Conservation (phyloP, 1,284 basidiomycete species). For the Moesziomyces globuligerus region DNA sequence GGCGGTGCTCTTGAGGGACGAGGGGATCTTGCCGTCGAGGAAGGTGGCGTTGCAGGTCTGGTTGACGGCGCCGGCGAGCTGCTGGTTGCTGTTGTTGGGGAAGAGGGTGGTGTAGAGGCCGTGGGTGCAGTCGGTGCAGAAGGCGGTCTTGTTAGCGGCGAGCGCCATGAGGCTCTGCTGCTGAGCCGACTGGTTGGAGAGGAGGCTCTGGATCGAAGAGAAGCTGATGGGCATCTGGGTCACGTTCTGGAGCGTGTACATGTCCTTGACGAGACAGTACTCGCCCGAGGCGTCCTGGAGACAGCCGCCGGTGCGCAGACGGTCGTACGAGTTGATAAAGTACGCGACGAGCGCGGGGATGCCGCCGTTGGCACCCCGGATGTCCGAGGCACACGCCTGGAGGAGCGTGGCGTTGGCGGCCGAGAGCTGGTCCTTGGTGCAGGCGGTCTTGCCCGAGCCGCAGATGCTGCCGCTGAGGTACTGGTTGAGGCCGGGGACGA, state of each 20-base stretch:
- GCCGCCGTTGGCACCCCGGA: constrained; percentile 10
- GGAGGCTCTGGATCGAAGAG: constrained; percentile 12
- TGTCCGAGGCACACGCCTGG: constrained; percentile 27
- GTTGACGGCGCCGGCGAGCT: constrained; percentile 17
- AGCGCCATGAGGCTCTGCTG: constrained; percentile 19
- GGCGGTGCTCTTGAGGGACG: constrained; percentile 31
- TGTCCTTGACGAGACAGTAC: constrained; percentile 19
- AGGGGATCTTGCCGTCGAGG: constrained; percentile 32
- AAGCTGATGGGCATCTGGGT: constrained; percentile 22
- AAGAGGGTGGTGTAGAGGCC: constrained; percentile 32
- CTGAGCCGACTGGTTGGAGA: constrained; percentile 14
- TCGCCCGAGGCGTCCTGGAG: constrained; percentile 15
- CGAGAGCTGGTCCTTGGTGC: constrained; percentile 13
- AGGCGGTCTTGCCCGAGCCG: constrained; percentile 21
- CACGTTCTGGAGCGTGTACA: constrained; percentile 35
- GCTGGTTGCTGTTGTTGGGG: constrained; percentile 22
- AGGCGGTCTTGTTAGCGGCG: constrained; percentile 31
- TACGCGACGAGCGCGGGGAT: constrained; percentile 37
- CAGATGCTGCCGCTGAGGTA: constrained; percentile 36
- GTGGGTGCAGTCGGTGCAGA: constrained; percentile 48
- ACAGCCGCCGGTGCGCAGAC: constrained; percentile 25
- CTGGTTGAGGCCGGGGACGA: constrained; percentile 26
- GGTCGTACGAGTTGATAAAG: constrained; percentile 38
- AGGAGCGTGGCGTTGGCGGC: constrained; percentile 34
- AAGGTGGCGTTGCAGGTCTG: constrained; percentile 26